phyloP scores from a whole-genome alignment of 2,329 filamentous ascomycete genomes.

The Colletotrichum simmondsii region DNA sequence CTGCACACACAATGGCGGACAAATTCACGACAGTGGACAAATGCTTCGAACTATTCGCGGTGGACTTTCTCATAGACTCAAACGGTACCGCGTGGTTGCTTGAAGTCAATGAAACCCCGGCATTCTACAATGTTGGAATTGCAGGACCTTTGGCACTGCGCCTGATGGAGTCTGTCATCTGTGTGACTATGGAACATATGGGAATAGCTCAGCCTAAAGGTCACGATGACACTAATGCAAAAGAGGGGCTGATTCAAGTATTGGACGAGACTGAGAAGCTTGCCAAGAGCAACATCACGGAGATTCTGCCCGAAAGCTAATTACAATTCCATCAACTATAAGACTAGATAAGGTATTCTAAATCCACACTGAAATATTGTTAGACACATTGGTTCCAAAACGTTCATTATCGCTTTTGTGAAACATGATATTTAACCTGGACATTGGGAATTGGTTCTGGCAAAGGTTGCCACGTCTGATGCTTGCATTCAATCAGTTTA shows the following conservation, averaged over 20 bases:
- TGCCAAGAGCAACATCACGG: slow-evolving; percentile 42
- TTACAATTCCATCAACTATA: too few relatives aligned
- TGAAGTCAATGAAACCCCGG: slow-evolving; percentile 51
- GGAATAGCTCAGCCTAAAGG: slow-evolving; percentile 32
- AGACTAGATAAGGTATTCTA: too few relatives aligned
- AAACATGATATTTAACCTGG: too few relatives aligned
- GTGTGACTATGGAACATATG: slow-evolving; percentile 48
- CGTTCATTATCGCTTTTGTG: too few relatives aligned
- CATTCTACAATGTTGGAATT: slow-evolving; percentile 48
- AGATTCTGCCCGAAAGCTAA: slow-evolving; percentile 39
- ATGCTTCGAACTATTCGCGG: slow-evolving; percentile 50
- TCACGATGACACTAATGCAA: slow-evolving; percentile 25
- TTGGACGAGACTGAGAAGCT: slow-evolving; percentile 42
- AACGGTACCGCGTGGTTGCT: slow-evolving; percentile 46
- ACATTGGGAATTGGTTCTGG: too few relatives aligned
- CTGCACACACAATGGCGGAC: slow-evolving; percentile 50
- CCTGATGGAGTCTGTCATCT: slow-evolving; percentile 49
- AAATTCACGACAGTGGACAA: slow-evolving; percentile 49
- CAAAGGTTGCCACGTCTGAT: too few relatives aligned
- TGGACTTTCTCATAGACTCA: slow-evolving; percentile 49
- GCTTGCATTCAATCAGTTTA: too few relatives aligned
- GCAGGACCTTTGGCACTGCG: slow-evolving; percentile 46
- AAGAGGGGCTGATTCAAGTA: slow-evolving; percentile 39
- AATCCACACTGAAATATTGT: too few relatives aligned
- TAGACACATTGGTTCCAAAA: too few relatives aligned